These are phyloP conservation scores for Phytophthora idaei DNA, from an alignment of 352 stramenopile species.

Conservation along the genomic window DNA sequence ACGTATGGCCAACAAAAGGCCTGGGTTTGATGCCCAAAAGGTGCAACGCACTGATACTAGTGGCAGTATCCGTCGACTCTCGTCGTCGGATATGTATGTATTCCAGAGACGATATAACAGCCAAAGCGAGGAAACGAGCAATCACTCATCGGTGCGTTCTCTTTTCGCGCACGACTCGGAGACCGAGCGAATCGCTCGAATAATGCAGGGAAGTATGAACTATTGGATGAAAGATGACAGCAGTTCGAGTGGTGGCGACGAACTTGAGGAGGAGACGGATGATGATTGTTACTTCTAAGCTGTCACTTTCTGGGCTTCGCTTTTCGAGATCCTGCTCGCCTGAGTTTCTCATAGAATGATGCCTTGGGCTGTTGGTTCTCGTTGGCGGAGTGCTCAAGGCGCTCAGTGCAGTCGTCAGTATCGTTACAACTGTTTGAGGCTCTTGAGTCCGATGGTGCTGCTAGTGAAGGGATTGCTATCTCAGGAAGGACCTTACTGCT, in stretches of 20 bases:
- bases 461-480: constrained; percentile 14
- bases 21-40: not conserved
- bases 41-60: not conserved
- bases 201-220: constrained; percentile 75
- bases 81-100: not conserved
- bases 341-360: constrained; percentile 83
- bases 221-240: constrained; percentile 61
- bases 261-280: constrained; percentile 38
- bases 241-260: constrained; percentile 32
- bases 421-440: constrained; percentile 15
- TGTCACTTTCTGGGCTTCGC: constrained; percentile 50
- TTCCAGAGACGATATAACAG: not conserved
- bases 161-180: constrained; percentile 56
- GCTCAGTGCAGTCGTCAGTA: constrained; percentile 35
- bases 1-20: not conserved
- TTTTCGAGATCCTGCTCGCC: constrained; percentile 60
- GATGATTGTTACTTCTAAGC: constrained; percentile 41
- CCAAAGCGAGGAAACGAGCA: constrained; percentile 5
- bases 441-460: not conserved
- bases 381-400: not conserved
- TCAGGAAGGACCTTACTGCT: constrained; percentile 73
- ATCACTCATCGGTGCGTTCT: constrained; percentile 11
- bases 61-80: not conserved
- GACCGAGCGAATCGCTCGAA: constrained; percentile 79
- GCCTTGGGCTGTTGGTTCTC: constrained; percentile 39